phyloP scores from a whole-genome alignment of 495 filamentous ascomycete species.

The Aspergillus kassunensis region DNA sequence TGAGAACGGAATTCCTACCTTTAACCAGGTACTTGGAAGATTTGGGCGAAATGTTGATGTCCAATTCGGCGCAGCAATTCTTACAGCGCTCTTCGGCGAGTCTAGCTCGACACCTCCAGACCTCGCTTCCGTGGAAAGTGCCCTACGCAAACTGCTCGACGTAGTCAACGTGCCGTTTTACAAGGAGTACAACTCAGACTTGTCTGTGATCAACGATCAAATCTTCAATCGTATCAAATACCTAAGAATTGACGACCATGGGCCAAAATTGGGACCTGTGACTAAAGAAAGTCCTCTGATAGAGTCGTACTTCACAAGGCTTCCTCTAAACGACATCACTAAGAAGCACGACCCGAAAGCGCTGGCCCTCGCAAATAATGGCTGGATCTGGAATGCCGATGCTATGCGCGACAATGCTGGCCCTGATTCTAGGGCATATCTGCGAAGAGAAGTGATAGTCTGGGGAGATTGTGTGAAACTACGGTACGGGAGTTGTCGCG shows the following conservation, averaged over 20 bases:
- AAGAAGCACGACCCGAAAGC: slow-evolving; percentile 70
- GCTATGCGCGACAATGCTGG: slow-evolving; percentile 93
- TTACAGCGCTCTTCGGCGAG: slow-evolving; percentile 65
- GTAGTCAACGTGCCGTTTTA: slow-evolving; percentile 86
- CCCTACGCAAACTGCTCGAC: slow-evolving; percentile 63
- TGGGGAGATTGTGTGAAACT: slow-evolving; percentile 99
- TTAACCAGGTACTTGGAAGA: slow-evolving; percentile 70
- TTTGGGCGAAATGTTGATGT: slow-evolving; percentile 68
- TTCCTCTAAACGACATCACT: slow-evolving; percentile 76
- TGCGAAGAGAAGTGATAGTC: slow-evolving; percentile 91
- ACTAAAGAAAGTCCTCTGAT: slow-evolving; percentile 74
- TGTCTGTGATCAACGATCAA: slow-evolving; percentile 79
- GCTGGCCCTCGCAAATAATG: slow-evolving; percentile 88
- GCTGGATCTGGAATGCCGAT: slow-evolving; percentile 98
- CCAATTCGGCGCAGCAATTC: slow-evolving; percentile 60
- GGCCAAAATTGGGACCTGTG: slow-evolving; percentile 82
- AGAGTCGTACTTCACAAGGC: slow-evolving; percentile 91
- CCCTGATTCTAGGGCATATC: slow-evolving; percentile 79
- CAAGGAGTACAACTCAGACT: slow-evolving; percentile 82
- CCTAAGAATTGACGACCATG: slow-evolving; percentile 82
- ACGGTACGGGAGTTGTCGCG: slow-evolving; percentile 73
- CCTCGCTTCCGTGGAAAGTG: slow-evolving; percentile 36
- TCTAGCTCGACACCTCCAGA: slow-evolving; percentile 49
- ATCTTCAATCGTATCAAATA: slow-evolving; percentile 93
- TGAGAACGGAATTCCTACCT: slow-evolving; percentile 60